Evolutionary conservation across 306 rosid species (phyloP), one percentile per base, ranked within the genome.

Genomic region (Trifolium fragiferum): DNA sequence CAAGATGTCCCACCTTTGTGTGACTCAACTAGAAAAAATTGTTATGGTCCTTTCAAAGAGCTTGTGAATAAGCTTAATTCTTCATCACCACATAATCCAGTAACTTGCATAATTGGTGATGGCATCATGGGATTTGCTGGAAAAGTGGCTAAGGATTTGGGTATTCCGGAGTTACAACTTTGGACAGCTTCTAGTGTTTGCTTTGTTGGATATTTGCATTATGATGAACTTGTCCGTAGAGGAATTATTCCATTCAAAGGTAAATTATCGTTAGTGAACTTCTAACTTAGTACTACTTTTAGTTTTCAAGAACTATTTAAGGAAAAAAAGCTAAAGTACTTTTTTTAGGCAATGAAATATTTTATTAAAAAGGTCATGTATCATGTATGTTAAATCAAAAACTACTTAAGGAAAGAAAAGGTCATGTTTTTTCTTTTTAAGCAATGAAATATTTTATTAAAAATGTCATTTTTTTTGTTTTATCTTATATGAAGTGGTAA

Each of bases 41-140:
- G 61, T 16, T 49, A 68, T 49, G 46, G n/a, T 30, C 78, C 70
- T 0, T 74, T 74, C 14, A 74, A 74, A 19, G 71, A 74, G 51
- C 16, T 74, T 25, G 51, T 62, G 4, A 30, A 8, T 21, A 68
- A 49, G 59, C 46, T 68, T 3, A 72, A 72, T 30, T 21, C 67
- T 41, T 72, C 57, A 14, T 10, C 8, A 10, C 16, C 62, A 4
- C 15, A 21, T 49, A 49, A 15, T 58, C 27, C 67, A 9, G 57
- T 72, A 25, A 72, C 67, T 41, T 72, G 76, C 30, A 43, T 58
- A 13, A 9, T 72, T 57, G 68, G 57, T 15, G 68, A 72, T 58
- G 76, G 67, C 2, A 15, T 37, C 5, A 37, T 8, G 40, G 40
- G 40, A 0, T 57, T 57, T 57, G 63, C 63, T 57, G 35, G 35